Conservation (phyloP, 2,329 filamentous ascomycete species). For the Xylaria polymorpha region DNA sequence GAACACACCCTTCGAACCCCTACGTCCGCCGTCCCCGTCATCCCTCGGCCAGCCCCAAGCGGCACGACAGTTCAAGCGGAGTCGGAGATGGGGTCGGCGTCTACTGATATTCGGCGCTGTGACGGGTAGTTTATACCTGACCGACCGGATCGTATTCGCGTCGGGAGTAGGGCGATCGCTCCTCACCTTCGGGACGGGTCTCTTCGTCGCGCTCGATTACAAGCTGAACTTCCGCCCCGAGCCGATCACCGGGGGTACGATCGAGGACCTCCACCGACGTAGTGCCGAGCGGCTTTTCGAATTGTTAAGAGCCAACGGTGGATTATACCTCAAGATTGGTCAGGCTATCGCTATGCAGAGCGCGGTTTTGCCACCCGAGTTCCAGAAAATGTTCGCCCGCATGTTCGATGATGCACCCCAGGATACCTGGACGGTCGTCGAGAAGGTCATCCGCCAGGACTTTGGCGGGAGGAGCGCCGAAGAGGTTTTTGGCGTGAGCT, state of each 20-base stretch:
- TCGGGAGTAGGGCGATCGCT: conserved; percentile 81
- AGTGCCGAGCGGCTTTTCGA: conserved; percentile 87
- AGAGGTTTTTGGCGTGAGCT: conserved; percentile 92
- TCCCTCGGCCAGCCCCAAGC: conserved; percentile 78
- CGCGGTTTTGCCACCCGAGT: conserved; percentile 90
- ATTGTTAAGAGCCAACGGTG: conserved; percentile 86
- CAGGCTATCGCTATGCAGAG: conserved; percentile 99
- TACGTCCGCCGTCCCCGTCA: conserved; percentile 80
- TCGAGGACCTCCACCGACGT: conserved; percentile 82
- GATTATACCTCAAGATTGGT: conserved; percentile 95
- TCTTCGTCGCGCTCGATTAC: conserved; percentile 89
- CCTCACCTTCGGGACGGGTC: conserved; percentile 82
- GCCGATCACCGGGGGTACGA: conserved; percentile 77
- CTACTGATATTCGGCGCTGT: conserved; percentile 71
- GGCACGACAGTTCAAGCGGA: conserved; percentile 76
- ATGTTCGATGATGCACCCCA: conserved; percentile 99
- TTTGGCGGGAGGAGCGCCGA: conserved; percentile 86
- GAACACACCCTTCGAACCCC: conserved; percentile 65
- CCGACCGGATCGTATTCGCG: conserved; percentile 82
- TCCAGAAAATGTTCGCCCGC: conserved; percentile 92
- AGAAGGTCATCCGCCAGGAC: conserved; percentile 86
- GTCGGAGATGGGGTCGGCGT: conserved; percentile 81
- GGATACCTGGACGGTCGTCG: conserved; percentile 86
- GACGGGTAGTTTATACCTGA: conserved; percentile 70
- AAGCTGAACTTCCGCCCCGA: conserved; percentile 93